phyloP scores from a whole-genome alignment of 768 basidiomycete genomes.

The Tephrocybe sp. region DNA sequence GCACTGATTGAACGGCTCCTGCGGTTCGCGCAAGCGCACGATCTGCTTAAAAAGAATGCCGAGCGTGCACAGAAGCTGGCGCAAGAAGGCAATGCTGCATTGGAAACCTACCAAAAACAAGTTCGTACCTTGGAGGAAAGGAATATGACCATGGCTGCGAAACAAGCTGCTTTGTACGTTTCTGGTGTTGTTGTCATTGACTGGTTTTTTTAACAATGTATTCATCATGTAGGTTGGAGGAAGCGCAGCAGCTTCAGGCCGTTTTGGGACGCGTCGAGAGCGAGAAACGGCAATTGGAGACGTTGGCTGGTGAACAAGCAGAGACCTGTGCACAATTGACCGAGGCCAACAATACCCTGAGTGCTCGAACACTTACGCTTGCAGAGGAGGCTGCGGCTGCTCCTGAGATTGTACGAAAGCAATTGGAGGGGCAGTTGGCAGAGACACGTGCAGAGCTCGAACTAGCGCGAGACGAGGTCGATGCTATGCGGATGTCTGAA shows the following conservation, averaged over 20 bases:
- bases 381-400: slow-evolving; percentile 65
- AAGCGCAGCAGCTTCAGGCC: slow-evolving; percentile 57
- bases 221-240: slow-evolving; percentile 52
- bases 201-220: slow-evolving; percentile 16
- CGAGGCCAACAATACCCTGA: slow-evolving; percentile 76
- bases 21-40: slow-evolving; percentile 86
- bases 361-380: slow-evolving; percentile 65
- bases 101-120: slow-evolving; percentile 92
- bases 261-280: slow-evolving; percentile 54
- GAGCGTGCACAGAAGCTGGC: slow-evolving; percentile 89
- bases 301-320: slow-evolving; percentile 65
- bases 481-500: slow-evolving; percentile 65
- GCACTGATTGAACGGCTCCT: slow-evolving; percentile 80
- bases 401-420: slow-evolving; percentile 55
- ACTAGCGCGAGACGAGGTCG: slow-evolving; percentile 65
- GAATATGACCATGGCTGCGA: slow-evolving; percentile 48
- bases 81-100: slow-evolving; percentile 70
- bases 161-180: slow-evolving; percentile 57
- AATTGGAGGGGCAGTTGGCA: slow-evolving; percentile 61
- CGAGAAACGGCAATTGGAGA: slow-evolving; percentile 73
- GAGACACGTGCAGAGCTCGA: slow-evolving; percentile 61
- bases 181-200: slow-evolving; percentile 1
- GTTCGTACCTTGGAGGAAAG: slow-evolving; percentile 78
- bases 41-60: slow-evolving; percentile 88
- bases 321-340: slow-evolving; percentile 71